These are phyloP conservation scores for Aspergillus quadricinctus DNA, from an alignment of 2,329 filamentous ascomycete genomes.

Conservation along the genomic window DNA sequence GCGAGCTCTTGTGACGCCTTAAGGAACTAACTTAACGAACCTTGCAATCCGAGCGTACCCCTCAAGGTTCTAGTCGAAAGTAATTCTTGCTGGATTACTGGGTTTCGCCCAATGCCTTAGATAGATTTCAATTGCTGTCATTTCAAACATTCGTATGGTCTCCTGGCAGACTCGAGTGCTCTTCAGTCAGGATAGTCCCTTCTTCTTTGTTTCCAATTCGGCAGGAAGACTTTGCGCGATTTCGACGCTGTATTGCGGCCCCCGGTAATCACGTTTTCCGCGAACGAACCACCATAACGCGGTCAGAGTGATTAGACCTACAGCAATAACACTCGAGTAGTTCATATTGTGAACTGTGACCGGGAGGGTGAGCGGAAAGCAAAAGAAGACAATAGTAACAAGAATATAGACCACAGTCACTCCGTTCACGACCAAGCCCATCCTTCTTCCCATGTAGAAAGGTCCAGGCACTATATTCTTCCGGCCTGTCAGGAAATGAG, in stretches of 20 bases:
- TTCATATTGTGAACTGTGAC: conserved; percentile 51
- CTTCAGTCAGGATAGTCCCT: neutral
- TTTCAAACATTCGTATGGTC: neutral
- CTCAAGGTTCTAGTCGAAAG: neutral
- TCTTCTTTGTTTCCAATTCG: conserved; percentile 12
- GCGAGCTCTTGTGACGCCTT: neutral
- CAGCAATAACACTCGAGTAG: conserved; percentile 41
- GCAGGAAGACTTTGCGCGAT: conserved; percentile 52
- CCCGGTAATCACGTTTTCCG: conserved; percentile 27
- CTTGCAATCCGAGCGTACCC: neutral
- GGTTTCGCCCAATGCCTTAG: no score
- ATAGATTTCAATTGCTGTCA: neutral
- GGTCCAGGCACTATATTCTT: conserved; percentile 51
- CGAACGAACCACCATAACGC: conserved; percentile 32
- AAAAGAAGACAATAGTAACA: conserved; percentile 61
- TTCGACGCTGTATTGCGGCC: conserved; percentile 45
- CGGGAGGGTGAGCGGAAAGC: conserved; percentile 51
- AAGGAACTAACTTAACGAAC: neutral
- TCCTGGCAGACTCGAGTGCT: neutral
- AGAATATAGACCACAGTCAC: conserved; percentile 55
- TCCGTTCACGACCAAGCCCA: conserved; percentile 51
- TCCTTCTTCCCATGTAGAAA: conserved; percentile 50
- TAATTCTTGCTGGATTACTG: neutral
- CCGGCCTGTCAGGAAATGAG: conserved; percentile 48
- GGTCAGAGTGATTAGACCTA: conserved; percentile 31